phyloP scores from a whole-genome alignment of 2,329 filamentous ascomycete species.

The Chaetomium sp. region DNA sequence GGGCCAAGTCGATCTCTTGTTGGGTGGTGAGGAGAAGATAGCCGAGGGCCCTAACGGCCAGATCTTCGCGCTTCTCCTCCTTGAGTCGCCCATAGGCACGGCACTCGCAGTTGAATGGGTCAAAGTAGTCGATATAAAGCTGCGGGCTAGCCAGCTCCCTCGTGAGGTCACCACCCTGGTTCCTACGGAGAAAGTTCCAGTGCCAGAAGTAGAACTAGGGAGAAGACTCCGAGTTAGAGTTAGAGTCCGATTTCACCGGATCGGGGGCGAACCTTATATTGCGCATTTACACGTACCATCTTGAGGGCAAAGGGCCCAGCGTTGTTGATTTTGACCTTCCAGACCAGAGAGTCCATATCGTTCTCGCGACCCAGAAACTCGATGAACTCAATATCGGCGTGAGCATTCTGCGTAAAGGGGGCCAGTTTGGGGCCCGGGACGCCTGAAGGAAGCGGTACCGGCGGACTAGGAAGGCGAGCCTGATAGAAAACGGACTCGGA shows the following conservation, averaged over 20 bases:
- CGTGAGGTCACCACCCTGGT: neutral
- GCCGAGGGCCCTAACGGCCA: conserved; percentile 22
- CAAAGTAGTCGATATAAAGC: conserved; percentile 24
- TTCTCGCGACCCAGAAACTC: conserved; percentile 11
- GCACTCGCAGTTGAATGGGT: conserved; percentile 29
- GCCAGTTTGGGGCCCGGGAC: conserved; percentile 24
- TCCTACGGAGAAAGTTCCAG: neutral
- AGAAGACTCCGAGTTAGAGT: conserved; percentile 9
- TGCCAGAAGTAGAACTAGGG: conserved; percentile 15
- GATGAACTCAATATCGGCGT: conserved; percentile 22
- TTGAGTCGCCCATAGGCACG: conserved; percentile 30
- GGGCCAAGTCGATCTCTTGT: conserved; percentile 17
- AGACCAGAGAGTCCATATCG: conserved; percentile 19
- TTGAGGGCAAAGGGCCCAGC: conserved; percentile 17
- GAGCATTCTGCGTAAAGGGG: conserved; percentile 17
- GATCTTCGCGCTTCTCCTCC: conserved; percentile 21
- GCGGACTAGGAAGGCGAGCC: conserved; percentile 9
- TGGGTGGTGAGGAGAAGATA: conserved; percentile 24
- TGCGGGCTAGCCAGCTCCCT: conserved; percentile 9
- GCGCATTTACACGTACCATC: conserved; percentile 10
- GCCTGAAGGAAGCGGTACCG: conserved; percentile 17
- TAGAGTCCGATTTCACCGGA: conserved; percentile 2
- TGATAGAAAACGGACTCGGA: conserved; percentile 8
- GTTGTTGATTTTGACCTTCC: conserved; percentile 23
- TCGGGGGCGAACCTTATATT: neutral